Base-by-base conservation (phyloP, 495 filamentous ascomycete genomes). In the Penicillium herquei region DNA sequence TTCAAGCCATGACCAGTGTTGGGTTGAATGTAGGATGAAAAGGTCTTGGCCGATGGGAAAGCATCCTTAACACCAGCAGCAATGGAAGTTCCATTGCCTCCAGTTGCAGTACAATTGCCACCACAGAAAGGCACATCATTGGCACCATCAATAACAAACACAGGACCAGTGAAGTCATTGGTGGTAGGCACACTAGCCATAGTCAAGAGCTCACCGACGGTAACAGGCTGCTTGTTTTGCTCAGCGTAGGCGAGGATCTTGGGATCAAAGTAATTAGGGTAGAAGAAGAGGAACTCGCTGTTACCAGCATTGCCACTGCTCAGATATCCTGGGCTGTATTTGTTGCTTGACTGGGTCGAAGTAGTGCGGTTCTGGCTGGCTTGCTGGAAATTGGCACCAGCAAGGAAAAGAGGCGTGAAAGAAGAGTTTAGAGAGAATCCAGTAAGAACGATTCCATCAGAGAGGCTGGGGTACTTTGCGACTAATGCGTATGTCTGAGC, bases 391-490 rank as follows among this genome's bases (percentile, higher is more conserved):
- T 78, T 80, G 49, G 61, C 72, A 16, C 72, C 76, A 12, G 75
- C 68, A 1, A 56, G 54, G 48, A 78, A 78, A n/a, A 56, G 55
- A 6, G 66, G 32, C 8, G 72, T 30, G 44, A 64, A 81, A 13
- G 54, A 57, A 3, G 52, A 32, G 49, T 75, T 77, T 40, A 67
- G 64, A 13, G 76, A 73, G 62, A 77, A 88, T 8, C 85, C 84
- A 5, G 81, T 84, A 21, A 88, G 71, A 35, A 84, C 65, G 21
- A 85, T 66, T 6, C 74, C 83, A 61, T 87, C 81, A 1, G 78
- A 79, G 55, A 78, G 67, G 41, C 66, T 60, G 1, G 84, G 84
- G 55, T 84, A 72, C 49, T 66, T 64, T 7, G 72, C 68, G 6
- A 73, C 70, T 17, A 87, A 63, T 35, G 64, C 60, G 49, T 75